Base-by-base conservation (phyloP, 495 filamentous ascomycete species). In the Parathielavia hyrcaniae region DNA sequence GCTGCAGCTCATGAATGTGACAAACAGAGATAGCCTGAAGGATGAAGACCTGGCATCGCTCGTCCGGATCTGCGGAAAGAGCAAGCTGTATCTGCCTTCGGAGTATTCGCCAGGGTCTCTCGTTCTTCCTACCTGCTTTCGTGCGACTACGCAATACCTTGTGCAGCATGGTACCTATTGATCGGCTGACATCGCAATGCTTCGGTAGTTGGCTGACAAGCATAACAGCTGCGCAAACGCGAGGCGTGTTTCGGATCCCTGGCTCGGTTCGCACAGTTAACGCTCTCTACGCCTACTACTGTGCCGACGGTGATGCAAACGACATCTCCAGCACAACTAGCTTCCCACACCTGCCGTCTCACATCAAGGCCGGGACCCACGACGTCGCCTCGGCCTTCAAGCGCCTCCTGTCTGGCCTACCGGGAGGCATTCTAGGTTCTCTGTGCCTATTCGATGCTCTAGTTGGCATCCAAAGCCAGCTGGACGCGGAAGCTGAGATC, bases 361-460 rank as follows among this genome's bases (percentile, higher is more conserved):
- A 81, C 61, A 83, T 85, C 61, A 74, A 67, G 59, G 76, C 69
- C 19, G 61, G 77, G 14, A 73, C 85, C n/a, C 83, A 87, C 53
- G 85, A 88, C 71, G 82, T 91, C 9, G 86, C 84, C 1, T 86
- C 84, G 48, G 75, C 83, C 11, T 86, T 92, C 71, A 90, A 88
- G 64, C 80, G 79, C 30, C 71, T 93, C 8, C 69, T 93, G 16
- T 75, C 80, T 9, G 86, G 85, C 6, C 69, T 93, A 1, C 89
- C 88, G 0, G 84, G 83, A 1, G 89, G 89, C 1, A 83, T 92
- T 39, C 73, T 93, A 12, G 89, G 88, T 14, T 87, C 85, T 23
- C 63, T 81, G 38, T 70, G 75, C 22, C 67, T 91, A 23, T 91
- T 89, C 59, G 80, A 85, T 47, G 77, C 80, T 4, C 64, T 92